phyloP scores from a whole-genome alignment of 2,329 filamentous ascomycete genomes.

The Ophiocordyceps polyrhachis-furcata region DNA sequence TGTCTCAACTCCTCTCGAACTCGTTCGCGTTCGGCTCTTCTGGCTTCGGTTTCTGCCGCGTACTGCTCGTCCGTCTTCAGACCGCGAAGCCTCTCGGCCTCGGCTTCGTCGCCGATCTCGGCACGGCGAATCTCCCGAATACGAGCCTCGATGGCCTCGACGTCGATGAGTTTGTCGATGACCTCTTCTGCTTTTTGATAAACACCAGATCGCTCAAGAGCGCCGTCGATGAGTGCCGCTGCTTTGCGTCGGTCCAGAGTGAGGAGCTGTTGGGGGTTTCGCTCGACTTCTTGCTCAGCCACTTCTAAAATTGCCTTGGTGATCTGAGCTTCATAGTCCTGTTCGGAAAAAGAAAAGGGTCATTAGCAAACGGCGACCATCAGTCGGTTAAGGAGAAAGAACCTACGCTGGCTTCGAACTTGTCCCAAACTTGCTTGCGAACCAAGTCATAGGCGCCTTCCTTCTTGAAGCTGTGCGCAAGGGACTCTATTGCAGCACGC shows the following conservation, averaged over 20 bases:
- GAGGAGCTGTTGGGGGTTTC: constrained; percentile 51
- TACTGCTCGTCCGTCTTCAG: constrained; percentile 60
- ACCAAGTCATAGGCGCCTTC: constrained; percentile 67
- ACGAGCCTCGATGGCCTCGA: constrained; percentile 45
- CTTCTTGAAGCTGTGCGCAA: constrained; percentile 72
- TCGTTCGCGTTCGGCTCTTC: constrained; percentile 40
- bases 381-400: neutral
- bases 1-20: constrained; percentile 40
- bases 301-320: constrained; percentile 48
- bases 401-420: constrained; percentile 51
- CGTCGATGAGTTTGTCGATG: constrained; percentile 49
- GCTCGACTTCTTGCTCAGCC: constrained; percentile 55
- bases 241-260: constrained; percentile 58
- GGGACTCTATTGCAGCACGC: constrained; percentile 50
- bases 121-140: constrained; percentile 48
- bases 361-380: neutral
- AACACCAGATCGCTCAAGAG: constrained; percentile 56
- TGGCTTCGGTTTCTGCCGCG: constrained; percentile 42
- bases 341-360: neutral
- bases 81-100: constrained; percentile 44
- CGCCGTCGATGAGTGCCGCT: constrained; percentile 58
- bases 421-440: constrained; percentile 58
- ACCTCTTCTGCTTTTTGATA: constrained; percentile 53
- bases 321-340: constrained; percentile 55
- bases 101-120: constrained; percentile 50